These are phyloP conservation scores for Ascochyta koolunga DNA, from an alignment of 2,329 filamentous ascomycete genomes.

Conservation along the genomic window DNA sequence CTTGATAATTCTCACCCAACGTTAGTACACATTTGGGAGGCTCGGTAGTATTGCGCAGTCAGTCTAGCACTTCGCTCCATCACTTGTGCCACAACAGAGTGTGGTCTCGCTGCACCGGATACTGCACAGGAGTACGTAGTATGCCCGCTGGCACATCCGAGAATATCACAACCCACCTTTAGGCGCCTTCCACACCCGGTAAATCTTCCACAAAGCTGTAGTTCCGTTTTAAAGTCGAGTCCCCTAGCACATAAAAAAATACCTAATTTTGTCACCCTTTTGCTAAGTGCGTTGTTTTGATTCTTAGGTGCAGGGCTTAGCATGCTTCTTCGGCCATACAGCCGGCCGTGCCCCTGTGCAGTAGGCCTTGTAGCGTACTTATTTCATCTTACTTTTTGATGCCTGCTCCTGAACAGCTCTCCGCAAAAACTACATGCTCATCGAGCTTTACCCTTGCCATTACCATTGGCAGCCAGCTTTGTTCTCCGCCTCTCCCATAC, in stretches of 20 bases:
- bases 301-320: no score
- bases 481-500: conserved; percentile 85
- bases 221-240: no score
- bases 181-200: no score
- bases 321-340: no score
- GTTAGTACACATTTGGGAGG: background rate
- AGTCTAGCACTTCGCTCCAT: conserved; percentile 1
- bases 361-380: background rate
- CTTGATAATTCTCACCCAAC: background rate
- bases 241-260: no score
- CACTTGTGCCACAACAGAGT: background rate
- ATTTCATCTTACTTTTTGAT: background rate
- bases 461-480: conserved; percentile 15
- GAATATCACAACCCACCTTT: no score
- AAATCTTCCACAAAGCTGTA: no score
- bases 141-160: no score
- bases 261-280: no score
- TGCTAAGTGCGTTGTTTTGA: no score
- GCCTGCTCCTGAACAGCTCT: background rate
- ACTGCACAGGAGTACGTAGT: no score
- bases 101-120: background rate
- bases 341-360: no score
- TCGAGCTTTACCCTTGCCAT: conserved; percentile 24
- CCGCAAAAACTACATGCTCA: background rate
- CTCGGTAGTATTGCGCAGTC: background rate